phyloP scores from a whole-genome alignment of 2,329 filamentous ascomycete species.

The Tolypocladium pustulatum region DNA sequence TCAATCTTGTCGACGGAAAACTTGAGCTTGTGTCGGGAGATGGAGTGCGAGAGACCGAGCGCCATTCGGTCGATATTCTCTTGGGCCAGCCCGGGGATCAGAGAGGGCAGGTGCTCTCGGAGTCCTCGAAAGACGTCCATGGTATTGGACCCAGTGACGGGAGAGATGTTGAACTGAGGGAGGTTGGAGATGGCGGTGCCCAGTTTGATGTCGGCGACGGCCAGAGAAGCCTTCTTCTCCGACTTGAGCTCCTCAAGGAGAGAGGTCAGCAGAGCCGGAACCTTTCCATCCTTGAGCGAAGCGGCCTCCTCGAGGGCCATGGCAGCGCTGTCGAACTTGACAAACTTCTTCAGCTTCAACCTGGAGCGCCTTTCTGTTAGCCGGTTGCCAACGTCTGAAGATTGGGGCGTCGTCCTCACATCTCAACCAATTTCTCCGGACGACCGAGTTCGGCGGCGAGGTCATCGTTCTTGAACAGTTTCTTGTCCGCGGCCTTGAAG shows the following conservation, averaged over 20 bases:
- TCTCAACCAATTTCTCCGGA: constrained; percentile 74
- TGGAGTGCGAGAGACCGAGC: constrained; percentile 90
- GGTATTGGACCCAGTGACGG: constrained; percentile 51
- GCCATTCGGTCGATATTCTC: constrained; percentile 90
- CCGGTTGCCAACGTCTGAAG: background rate
- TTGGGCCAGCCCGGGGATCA: constrained; percentile 79
- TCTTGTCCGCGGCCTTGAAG: constrained; percentile 98
- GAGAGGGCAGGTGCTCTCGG: constrained; percentile 76
- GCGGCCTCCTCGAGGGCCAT: constrained; percentile 85
- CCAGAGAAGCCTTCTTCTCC: constrained; percentile 93
- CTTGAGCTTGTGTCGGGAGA: constrained; percentile 95
- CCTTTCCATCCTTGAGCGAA: constrained; percentile 84
- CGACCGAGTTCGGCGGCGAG: constrained; percentile 64
- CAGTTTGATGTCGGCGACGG: constrained; percentile 87
- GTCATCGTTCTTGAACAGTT: constrained; percentile 83
- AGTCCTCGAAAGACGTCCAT: constrained; percentile 91
- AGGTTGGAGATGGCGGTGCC: constrained; percentile 88
- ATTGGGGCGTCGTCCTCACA: constrained; percentile 47
- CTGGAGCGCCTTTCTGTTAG: constrained; percentile 29
- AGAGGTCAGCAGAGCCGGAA: constrained; percentile 72
- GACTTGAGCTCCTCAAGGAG: constrained; percentile 87
- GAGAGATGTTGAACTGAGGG: constrained; percentile 73
- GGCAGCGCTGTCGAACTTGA: constrained; percentile 92
- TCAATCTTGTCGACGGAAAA: constrained; percentile 98
- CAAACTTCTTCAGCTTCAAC: constrained; percentile 92